phyloP scores from a whole-genome alignment of 805 yeast genomes.

The Candida nitratophila region DNA sequence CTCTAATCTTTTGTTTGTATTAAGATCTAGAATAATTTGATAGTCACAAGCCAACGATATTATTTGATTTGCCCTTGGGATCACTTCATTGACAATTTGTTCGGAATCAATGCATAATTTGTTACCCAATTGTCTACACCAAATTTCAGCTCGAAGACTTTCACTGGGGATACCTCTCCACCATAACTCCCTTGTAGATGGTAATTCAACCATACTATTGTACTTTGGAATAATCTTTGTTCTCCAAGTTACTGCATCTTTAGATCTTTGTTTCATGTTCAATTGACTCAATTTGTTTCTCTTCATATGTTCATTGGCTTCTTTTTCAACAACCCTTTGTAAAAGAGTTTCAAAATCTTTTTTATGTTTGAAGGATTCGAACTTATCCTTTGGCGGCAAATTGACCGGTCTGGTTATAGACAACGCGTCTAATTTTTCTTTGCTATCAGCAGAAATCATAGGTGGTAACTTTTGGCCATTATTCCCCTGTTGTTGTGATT shows the following conservation, averaged over 20 bases:
- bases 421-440: conserved; percentile 18
- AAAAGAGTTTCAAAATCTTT: conserved; percentile 42
- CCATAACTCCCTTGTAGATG: conserved; percentile 45
- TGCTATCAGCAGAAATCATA: background rate
- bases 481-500: background rate
- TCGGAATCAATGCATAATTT: conserved; percentile 13
- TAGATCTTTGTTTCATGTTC: conserved; percentile 26
- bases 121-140: conserved; percentile 42
- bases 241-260: conserved; percentile 36
- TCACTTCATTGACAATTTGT: conserved; percentile 4
- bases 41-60: conserved; percentile 24
- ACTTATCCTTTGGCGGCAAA: conserved; percentile 56
- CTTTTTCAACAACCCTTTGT: conserved; percentile 32
- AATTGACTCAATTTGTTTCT: conserved; percentile 26
- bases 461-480: no score
- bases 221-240: conserved; percentile 30
- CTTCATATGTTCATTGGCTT: conserved; percentile 25
- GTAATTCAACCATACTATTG: conserved; percentile 24
- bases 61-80: conserved; percentile 11
- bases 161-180: conserved; percentile 52
- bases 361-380: conserved; percentile 49
- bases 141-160: conserved; percentile 35
- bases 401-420: conserved; percentile 55
- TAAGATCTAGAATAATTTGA: conserved; percentile 11
- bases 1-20: conserved; percentile 3